Evolutionary conservation across 2,329 filamentous ascomycete species (phyloP).

Genomic region (Ambrosiella beaveri): DNA sequence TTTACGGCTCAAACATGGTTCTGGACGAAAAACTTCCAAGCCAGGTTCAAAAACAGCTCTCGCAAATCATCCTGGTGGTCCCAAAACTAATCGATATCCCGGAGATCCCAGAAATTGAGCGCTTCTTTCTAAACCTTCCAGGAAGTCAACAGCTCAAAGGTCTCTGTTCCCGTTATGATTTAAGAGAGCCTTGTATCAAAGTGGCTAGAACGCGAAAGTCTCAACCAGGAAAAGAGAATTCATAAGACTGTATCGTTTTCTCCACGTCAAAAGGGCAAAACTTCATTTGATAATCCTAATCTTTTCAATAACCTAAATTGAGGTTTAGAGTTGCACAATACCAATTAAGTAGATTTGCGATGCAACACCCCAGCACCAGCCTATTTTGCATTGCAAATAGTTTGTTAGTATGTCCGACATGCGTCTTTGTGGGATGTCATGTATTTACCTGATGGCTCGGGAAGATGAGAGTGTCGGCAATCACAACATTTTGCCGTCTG

Average conservation of each 20-base stretch:
- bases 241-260: background rate
- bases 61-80: background rate
- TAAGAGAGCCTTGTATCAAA: constrained; percentile 1
- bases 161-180: constrained; percentile 3
- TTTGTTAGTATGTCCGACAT: constrained; percentile 3
- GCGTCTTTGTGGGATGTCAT: background rate
- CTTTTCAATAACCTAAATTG: background rate
- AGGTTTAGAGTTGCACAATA: background rate
- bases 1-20: background rate
- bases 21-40: background rate
- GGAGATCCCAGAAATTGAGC: background rate
- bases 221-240: background rate
- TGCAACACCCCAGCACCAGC: constrained; percentile 20
- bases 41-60: background rate
- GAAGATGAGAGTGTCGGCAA: constrained; percentile 75
- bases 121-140: background rate
- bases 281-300: background rate
- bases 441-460: constrained; percentile 65
- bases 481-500: constrained; percentile 73
- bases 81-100: background rate
- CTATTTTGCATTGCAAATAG: constrained; percentile 13
- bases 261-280: too few species aligned
- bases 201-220: background rate
- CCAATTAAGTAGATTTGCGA: constrained; percentile 15
- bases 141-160: background rate